These are phyloP conservation scores for Pythium plurisporium DNA, from an alignment of 352 stramenopile genomes.

Conservation along the genomic window DNA sequence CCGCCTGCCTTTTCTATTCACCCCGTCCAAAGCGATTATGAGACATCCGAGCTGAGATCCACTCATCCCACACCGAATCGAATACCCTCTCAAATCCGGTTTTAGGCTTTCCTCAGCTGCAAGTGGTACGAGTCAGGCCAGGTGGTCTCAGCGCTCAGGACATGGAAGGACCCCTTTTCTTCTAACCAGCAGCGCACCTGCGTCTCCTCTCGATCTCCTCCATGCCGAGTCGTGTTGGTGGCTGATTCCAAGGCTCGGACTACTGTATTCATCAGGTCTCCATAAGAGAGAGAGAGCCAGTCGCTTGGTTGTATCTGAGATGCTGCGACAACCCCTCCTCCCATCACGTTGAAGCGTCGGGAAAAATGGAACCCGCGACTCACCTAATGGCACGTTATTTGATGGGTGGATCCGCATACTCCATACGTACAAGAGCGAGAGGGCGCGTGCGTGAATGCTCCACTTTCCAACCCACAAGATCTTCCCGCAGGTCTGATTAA, in stretches of 20 bases:
- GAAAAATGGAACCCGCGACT: not conserved
- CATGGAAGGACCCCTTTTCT: no score
- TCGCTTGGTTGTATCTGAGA: not conserved
- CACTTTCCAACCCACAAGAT: not conserved
- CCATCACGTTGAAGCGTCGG: not conserved
- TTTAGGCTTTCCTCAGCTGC: no score
- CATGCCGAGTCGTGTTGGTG: not conserved
- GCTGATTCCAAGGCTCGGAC: no score
- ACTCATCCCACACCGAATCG: not conserved
- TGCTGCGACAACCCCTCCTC: not conserved
- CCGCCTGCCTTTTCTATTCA: not conserved
- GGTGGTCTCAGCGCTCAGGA: no score
- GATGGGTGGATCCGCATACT: not conserved
- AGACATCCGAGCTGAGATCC: slow-evolving; percentile 7
- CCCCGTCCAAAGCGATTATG: slow-evolving; percentile 13
- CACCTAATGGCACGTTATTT: not conserved
- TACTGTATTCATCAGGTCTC: no score
- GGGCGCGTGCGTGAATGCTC: not conserved
- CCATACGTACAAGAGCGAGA: not conserved
- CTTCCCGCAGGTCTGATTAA: not conserved
- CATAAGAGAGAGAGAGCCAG: slow-evolving; percentile 1
- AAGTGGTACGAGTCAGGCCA: no score
- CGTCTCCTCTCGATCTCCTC: not conserved
- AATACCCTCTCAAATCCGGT: slow-evolving; percentile 8
- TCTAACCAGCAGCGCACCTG: no score